A percentile compares a stretch with the other conserved stretches of the same genome.
Conservation (phyloP, 306 rosid genomes). For the Coriaria nepalensis region DNA sequence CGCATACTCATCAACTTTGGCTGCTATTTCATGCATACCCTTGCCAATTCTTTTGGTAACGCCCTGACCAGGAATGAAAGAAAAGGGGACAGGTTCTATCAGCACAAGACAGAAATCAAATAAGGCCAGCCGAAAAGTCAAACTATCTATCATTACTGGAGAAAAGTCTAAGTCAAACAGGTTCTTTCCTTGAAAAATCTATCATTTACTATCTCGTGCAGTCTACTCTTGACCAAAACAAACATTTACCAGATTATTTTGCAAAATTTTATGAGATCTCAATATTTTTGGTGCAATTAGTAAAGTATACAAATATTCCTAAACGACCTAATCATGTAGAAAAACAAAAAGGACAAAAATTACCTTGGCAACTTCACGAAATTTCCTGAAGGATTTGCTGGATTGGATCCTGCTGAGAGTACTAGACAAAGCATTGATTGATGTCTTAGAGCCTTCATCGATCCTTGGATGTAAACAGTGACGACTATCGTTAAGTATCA, state of each 20-base stretch:
- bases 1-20: slow-evolving; percentile 93
- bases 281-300: no score
- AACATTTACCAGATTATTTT: no score
- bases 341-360: slow-evolving; percentile 13
- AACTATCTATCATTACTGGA: background rate
- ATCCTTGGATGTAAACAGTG: slow-evolving; percentile 65
- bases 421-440: slow-evolving; percentile 66
- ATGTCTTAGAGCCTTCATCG: slow-evolving; percentile 61
- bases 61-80: slow-evolving; percentile 30
- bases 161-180: no score
- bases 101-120: background rate
- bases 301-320: background rate
- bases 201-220: no score
- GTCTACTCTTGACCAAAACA: no score
- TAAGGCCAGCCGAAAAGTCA: background rate
- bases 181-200: no score
- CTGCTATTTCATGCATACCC: slow-evolving; percentile 90
- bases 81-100: background rate
- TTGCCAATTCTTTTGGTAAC: slow-evolving; percentile 79
- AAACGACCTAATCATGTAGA: background rate
- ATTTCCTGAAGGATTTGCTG: slow-evolving; percentile 70
- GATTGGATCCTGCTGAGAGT: slow-evolving; percentile 85
- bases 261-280: no score
- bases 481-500: slow-evolving; percentile 76
- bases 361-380: slow-evolving; percentile 94